phyloP scores from a whole-genome alignment of 768 basidiomycete species.

The Tylopilus subfusipes region DNA sequence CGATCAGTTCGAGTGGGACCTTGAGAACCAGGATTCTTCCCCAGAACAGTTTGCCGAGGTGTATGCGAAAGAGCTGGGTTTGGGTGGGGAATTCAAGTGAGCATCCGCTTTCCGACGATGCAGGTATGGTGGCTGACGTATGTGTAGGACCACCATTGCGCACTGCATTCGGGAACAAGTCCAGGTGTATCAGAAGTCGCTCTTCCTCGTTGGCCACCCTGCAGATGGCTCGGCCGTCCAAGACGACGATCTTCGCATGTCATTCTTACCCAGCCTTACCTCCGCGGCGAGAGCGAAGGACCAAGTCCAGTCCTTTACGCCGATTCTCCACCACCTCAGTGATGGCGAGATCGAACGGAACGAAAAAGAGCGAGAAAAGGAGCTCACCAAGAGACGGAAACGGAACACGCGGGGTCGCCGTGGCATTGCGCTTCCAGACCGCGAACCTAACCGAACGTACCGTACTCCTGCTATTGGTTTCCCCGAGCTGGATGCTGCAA shows the following conservation, averaged over 20 bases:
- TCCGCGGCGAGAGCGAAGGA: conserved; percentile 71
- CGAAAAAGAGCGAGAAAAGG: conserved; percentile 94
- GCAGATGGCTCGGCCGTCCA: conserved; percentile 72
- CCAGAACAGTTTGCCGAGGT: conserved; percentile 92
- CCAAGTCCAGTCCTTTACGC: conserved; percentile 78
- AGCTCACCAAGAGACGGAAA: conserved; percentile 79
- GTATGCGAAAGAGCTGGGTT: conserved; percentile 81
- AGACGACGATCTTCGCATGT: conserved; percentile 88
- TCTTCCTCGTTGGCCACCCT: conserved; percentile 86
- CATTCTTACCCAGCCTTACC: conserved; percentile 80
- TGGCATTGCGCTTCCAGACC: conserved; percentile 83
- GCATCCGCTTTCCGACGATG: conserved; percentile 20
- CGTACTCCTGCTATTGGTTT: conserved; percentile 86
- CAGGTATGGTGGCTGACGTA: conserved; percentile 8
- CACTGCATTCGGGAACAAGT: conserved; percentile 96
- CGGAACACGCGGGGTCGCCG: conserved; percentile 78
- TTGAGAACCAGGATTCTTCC: conserved; percentile 72
- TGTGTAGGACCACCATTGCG: conserved; percentile 83
- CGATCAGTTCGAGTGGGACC: conserved; percentile 98
- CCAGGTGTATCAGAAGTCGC: conserved; percentile 84
- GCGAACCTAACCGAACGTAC: conserved; percentile 88
- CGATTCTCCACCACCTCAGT: conserved; percentile 83
- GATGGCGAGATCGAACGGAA: conserved; percentile 85
- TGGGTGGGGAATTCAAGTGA: conserved; percentile 90
- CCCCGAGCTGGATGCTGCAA: conserved; percentile 72